These are phyloP conservation scores for Carallia pectinifolia DNA, from an alignment of 345 rosid species.

Conservation along the genomic window DNA sequence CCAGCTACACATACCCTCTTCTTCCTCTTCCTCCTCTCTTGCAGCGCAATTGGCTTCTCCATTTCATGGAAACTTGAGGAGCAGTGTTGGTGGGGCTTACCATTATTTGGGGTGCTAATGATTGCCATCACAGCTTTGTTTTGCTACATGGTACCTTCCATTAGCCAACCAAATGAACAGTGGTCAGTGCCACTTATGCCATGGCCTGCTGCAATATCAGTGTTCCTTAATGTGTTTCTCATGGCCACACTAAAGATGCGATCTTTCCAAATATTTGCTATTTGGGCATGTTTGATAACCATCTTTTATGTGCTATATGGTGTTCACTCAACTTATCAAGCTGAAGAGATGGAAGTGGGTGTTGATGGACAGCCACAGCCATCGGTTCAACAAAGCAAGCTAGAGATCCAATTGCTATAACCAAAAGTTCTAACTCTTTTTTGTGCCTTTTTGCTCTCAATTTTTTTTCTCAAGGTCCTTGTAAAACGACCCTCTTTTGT, in stretches of 20 bases:
- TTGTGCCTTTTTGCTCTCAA: not conserved
- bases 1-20: slow-evolving; percentile 50
- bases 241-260: slow-evolving; percentile 56
- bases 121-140: slow-evolving; percentile 45
- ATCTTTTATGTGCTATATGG: slow-evolving; percentile 78
- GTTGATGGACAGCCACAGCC: slow-evolving; percentile 31
- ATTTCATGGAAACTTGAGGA: slow-evolving; percentile 57
- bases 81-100: slow-evolving; percentile 48
- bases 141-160: slow-evolving; percentile 37
- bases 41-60: slow-evolving; percentile 55
- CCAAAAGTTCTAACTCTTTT: not conserved
- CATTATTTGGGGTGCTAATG: slow-evolving; percentile 39
- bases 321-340: slow-evolving; percentile 80
- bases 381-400: slow-evolving; percentile 37
- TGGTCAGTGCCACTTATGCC: slow-evolving; percentile 97
- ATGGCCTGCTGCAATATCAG: slow-evolving; percentile 76
- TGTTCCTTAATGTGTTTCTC: slow-evolving; percentile 74
- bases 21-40: slow-evolving; percentile 70
- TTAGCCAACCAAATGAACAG: slow-evolving; percentile 22
- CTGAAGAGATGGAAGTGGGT: slow-evolving; percentile 56
- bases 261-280: slow-evolving; percentile 60
- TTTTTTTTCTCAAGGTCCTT: not conserved
- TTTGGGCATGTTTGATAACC: slow-evolving; percentile 69
- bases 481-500: too few species aligned
- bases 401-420: slow-evolving; percentile 44